Conservation (phyloP, 208 protist genomes). For the Trichomonas tenax region DNA sequence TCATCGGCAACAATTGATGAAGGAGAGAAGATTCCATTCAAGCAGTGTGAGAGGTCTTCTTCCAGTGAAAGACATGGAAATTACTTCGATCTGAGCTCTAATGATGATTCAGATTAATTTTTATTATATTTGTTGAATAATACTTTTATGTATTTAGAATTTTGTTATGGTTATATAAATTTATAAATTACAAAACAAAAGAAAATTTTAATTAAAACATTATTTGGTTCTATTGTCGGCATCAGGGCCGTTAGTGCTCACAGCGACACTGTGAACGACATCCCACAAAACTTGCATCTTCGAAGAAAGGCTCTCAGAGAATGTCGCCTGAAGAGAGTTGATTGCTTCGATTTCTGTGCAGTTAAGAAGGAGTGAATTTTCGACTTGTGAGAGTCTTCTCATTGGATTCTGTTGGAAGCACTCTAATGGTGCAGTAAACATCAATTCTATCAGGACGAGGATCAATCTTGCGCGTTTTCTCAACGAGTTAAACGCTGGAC, state of each 20-base stretch:
- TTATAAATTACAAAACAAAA: no score
- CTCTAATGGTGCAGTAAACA: constrained; percentile 37
- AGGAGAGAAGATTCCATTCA: not conserved
- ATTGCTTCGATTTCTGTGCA: constrained; percentile 23
- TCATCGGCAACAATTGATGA: not conserved
- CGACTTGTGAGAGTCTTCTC: not conserved
- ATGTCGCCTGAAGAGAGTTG: not conserved
- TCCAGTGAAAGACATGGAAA: not conserved
- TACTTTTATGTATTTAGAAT: not conserved
- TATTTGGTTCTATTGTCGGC: not conserved
- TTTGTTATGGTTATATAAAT: no score
- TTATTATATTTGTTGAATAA: not conserved
- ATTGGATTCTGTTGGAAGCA: constrained; percentile 16
- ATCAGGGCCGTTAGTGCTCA: not conserved
- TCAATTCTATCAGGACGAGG: constrained; percentile 70
- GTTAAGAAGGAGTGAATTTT: constrained; percentile 9
- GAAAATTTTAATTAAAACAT: not conserved
- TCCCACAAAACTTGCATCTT: constrained; percentile 20
- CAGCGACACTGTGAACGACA: not conserved
- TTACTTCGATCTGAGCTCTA: not conserved
- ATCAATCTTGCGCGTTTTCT: constrained; percentile 72
- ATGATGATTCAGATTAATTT: not conserved
- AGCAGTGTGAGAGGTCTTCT: not conserved
- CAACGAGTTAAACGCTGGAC: constrained; percentile 72
- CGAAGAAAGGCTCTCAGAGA: not conserved